Percentiles rank a stretch among this genome's conserved stretches.
Evolutionary conservation across 441 rosid species (phyloP).

Genomic region (Syzygium malaccense): DNA sequence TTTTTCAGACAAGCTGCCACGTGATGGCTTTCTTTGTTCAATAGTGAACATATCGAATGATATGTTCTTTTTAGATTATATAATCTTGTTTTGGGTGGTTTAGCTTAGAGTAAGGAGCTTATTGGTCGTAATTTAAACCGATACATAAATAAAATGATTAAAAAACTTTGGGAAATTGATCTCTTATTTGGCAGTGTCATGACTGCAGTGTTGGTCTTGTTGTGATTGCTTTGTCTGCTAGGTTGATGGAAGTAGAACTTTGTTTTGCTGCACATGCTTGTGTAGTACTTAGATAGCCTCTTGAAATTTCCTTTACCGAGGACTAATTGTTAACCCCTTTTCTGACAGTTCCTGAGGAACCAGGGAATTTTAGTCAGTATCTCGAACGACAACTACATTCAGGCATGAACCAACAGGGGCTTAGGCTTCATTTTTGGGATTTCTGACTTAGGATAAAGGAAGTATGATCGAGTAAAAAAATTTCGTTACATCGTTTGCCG

Average conservation of each 20-base stretch:
- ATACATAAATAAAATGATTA: not conserved
- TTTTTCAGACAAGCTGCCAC: not conserved
- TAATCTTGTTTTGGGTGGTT: not conserved
- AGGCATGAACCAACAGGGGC: conserved; percentile 26
- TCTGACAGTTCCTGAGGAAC: conserved; percentile 58
- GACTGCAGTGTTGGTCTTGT: not conserved
- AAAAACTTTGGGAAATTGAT: not conserved
- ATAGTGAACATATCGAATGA: not conserved
- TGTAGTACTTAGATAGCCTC: not conserved
- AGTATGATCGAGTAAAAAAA: not conserved
- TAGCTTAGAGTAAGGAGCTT: not conserved
- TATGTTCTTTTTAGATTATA: not conserved
- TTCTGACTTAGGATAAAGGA: not conserved
- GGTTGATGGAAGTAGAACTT: not conserved
- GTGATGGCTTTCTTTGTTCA: not conserved
- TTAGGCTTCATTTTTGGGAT: not conserved
- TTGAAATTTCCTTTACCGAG: not conserved
- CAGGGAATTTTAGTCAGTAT: conserved; percentile 45
- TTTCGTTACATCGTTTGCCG: not conserved
- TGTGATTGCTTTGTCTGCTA: not conserved
- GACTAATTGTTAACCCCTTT: conserved; percentile 4
- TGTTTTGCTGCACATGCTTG: not conserved
- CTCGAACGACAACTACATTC: conserved; percentile 47
- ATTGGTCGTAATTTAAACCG: not conserved
- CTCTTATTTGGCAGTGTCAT: not conserved